phyloP scores from a whole-genome alignment of 495 filamentous ascomycete genomes.

The Neurospora sp. region DNA sequence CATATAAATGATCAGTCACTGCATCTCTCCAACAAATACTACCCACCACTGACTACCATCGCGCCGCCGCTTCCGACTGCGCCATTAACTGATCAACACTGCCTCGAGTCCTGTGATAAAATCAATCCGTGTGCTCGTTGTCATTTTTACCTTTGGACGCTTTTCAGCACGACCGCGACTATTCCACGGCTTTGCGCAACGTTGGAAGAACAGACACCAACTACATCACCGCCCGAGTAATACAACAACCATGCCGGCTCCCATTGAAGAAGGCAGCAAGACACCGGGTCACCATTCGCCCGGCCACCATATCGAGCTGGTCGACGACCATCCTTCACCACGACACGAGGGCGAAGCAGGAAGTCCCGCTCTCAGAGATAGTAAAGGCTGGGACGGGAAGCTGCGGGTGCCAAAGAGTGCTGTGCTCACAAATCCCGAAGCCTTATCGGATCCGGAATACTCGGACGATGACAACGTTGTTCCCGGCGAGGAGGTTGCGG shows the following conservation, averaged over 20 bases:
- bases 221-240: not conserved
- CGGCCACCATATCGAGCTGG: constrained; percentile 29
- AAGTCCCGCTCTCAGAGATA: constrained; percentile 40
- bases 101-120: not conserved
- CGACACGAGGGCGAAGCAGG: constrained; percentile 27
- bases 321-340: constrained; percentile 27
- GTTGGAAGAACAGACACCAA: not conserved
- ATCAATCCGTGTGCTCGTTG: not conserved
- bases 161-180: not conserved
- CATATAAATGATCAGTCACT: not conserved
- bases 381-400: constrained; percentile 91
- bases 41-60: not conserved
- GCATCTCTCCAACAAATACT: not conserved
- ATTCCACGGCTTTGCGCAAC: not conserved
- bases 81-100: not conserved
- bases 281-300: constrained; percentile 15
- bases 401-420: constrained; percentile 56
- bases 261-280: constrained; percentile 22
- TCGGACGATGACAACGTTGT: constrained; percentile 70
- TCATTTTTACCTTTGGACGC: not conserved
- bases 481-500: constrained; percentile 62
- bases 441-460: constrained; percentile 71
- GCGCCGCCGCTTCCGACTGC: not conserved
- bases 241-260: constrained; percentile 23
- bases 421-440: constrained; percentile 63